A percentile compares a stretch with the other conserved stretches of the same genome.
Conservation (phyloP, 164 flowering plant species). For the Aristolochia contorta region DNA sequence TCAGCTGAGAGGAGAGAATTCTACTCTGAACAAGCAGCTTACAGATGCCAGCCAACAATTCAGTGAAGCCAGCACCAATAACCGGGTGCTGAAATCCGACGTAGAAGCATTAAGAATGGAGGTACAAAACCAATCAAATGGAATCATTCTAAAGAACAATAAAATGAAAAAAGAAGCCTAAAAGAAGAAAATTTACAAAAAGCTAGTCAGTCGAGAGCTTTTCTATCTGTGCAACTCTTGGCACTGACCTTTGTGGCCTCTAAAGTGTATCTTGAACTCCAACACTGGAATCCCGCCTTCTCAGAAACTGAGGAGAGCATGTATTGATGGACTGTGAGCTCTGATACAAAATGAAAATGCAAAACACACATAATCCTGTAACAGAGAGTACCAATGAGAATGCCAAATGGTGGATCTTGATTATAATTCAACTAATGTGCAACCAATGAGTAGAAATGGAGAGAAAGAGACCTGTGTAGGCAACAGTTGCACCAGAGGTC, state of each 20-base stretch:
- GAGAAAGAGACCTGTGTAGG: constrained; percentile 29
- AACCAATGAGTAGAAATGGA: neutral
- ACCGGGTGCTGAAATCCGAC: constrained; percentile 63
- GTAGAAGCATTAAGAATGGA: constrained; percentile 21
- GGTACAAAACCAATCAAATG: no score
- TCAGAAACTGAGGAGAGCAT: constrained; percentile 19
- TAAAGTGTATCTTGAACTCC: constrained; percentile 28
- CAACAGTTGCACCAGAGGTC: constrained; percentile 41
- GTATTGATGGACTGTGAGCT: constrained; percentile 26
- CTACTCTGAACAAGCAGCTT: constrained; percentile 50
- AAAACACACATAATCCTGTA: constrained; percentile 79
- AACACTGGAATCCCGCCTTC: constrained; percentile 23
- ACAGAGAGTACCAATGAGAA: neutral
- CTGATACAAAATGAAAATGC: constrained; percentile 49
- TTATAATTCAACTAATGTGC: neutral
- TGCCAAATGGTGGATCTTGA: neutral
- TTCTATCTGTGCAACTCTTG: no score
- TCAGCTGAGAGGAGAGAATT: constrained; percentile 49
- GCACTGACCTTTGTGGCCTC: neutral
- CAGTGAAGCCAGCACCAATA: constrained; percentile 44
- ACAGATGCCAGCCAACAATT: constrained; percentile 47
- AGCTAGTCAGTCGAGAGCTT: no score
- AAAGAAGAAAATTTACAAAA: no score
- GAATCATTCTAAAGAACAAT: no score
- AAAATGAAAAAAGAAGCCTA: no score